Percentiles rank a stretch among this genome's conserved stretches.
phyloP scores from a whole-genome alignment of 306 rosid genomes.

The Prinsepia uniflora region DNA sequence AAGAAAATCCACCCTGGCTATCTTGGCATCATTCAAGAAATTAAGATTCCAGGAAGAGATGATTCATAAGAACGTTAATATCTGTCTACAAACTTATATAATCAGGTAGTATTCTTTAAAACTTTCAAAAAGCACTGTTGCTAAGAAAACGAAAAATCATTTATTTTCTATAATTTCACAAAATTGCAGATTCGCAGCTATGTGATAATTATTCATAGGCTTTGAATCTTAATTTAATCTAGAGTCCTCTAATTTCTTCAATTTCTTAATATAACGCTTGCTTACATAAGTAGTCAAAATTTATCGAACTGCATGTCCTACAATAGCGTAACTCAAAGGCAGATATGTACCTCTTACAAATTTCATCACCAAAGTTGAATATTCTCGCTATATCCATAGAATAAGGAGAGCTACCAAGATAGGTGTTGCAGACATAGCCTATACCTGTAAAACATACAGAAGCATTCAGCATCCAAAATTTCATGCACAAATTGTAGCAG shows the following conservation, averaged over 20 bases:
- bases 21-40: background rate
- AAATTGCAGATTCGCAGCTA: background rate
- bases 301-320: background rate
- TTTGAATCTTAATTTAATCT: background rate
- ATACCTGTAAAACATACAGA: constrained; percentile 52
- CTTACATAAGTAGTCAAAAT: background rate
- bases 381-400: constrained; percentile 78
- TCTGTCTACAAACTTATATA: background rate
- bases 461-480: background rate
- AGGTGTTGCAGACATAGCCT: constrained; percentile 70
- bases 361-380: constrained; percentile 70
- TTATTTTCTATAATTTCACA: background rate
- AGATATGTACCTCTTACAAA: constrained; percentile 61
- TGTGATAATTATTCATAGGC: too few relatives aligned
- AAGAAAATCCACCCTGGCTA: background rate
- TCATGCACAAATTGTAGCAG: constrained; percentile 4
- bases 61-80: background rate
- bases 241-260: background rate
- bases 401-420: constrained; percentile 61
- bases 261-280: background rate
- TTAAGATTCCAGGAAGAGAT: background rate
- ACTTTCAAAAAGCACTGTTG: background rate
- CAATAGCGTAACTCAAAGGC: background rate
- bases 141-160: background rate
- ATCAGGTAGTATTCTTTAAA: background rate